phyloP scores from a whole-genome alignment of 306 rosid genomes.

The Glycine tomentella region DNA sequence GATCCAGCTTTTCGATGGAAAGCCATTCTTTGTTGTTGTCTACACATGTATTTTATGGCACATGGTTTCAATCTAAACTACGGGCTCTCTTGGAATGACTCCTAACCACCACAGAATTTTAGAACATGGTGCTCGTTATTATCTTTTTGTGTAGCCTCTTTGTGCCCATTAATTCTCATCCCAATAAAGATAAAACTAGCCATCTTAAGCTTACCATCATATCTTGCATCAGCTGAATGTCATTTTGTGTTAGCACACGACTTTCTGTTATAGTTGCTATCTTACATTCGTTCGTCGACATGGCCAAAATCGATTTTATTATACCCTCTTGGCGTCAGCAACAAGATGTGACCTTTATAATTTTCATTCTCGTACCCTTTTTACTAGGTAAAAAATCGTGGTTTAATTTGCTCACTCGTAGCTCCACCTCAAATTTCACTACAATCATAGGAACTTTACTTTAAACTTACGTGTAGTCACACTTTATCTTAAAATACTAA shows the following conservation, averaged over 20 bases:
- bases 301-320: too few species aligned
- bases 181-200: background rate
- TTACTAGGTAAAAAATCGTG: background rate
- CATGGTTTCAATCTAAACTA: slow-evolving; percentile 26
- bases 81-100: slow-evolving; percentile 30
- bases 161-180: background rate
- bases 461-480: too few species aligned
- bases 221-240: slow-evolving; percentile 25
- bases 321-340: too few species aligned
- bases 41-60: background rate
- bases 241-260: background rate
- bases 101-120: background rate
- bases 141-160: background rate
- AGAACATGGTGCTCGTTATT: background rate
- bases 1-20: background rate
- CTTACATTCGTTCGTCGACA: background rate
- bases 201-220: background rate
- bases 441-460: too few species aligned
- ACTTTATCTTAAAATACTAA: too few species aligned
- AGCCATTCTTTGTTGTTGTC: background rate
- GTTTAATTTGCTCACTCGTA: background rate
- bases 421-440: background rate
- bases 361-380: too few species aligned
- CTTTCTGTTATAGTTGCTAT: background rate
- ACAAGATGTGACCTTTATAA: too few species aligned